Evolutionary conservation across 805 yeast species (phyloP), one percentile per base, ranked within the genome.

Genomic region (Myxozyma melibiosi): DNA sequence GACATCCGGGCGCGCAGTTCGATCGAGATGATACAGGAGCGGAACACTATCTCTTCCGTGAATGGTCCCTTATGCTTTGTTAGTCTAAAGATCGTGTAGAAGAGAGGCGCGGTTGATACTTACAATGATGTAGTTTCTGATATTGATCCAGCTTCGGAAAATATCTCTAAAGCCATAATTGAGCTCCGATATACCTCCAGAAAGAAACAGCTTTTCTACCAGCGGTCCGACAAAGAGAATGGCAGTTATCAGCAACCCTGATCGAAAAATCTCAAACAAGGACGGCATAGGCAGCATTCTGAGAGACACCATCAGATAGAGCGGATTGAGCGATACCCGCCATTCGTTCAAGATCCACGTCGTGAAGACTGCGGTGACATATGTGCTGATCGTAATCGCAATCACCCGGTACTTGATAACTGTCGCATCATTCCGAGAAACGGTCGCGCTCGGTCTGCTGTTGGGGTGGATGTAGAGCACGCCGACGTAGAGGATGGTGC

Each of bases 1-100:
- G 33, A 53, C 55, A 25, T 65, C 41, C 30, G 62, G 44, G 24
- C 38, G 6, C 61, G 63, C 14, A 61, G 22, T 74, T 77, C 5
- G 64, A 52, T 63, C 69, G 65, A 55, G n/a, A 74, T 55, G 58
- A 79, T 57, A 62, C 77, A 67, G 0, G 85, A 75, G 1, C 95
- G 75, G 67, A 84, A 89, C 1, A 87, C 79, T 28, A 88, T 61
- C 67, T 89, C 96, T 68, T 89, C 96, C 0, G 92, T 83, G 1
- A 85, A 45, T 3, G 96, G 96, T 0, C 90, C 96, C 65, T 63
- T 33, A 2, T 22, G 28, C 7, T 14, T 30, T 13, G 20, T 33
- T 14, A 18, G 45, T 5, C 13, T 14, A 14, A 3, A 8, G 31
- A 38, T 6, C 25, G 18, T n/a, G 30, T 39, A 13, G 18, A 16